Base-by-base conservation (phyloP, 2,329 filamentous ascomycete genomes). In the Xylariomycetidae sp. region DNA sequence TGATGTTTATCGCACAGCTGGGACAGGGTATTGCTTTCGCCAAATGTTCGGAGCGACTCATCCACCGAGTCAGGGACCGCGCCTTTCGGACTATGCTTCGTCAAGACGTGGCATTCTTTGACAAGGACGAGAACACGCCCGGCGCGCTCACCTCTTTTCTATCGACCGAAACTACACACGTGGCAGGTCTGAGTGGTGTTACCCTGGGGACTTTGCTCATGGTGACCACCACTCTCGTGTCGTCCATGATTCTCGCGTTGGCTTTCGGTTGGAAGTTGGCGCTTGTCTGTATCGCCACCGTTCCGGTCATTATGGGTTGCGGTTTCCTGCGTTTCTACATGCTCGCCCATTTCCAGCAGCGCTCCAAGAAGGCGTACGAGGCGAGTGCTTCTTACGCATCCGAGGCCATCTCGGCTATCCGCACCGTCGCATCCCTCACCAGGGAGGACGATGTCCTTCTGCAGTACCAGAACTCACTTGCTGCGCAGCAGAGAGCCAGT, bases 101-200 rank as follows among this genome's bases (percentile, higher is more conserved):
- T 44, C 90, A 97, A 61, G 92, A 97, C 43, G 89, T 97, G 38
- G 69, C 80, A 17, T 97, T 89, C 60, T 98, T 96, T 49, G 92
- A 97, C 58, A 73, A 72, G 27, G 86, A 94, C 43, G 84, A 92
- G 58, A 94, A 97, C 57, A 88, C 85, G 6, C 82, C 88, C 6
- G 92, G 92, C 45, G 84, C 88, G 1, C 67, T 98, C 49, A 95
- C 88, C 0, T 87, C 85, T 0, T 92, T 94, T 63, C 67, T 96
- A 10, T 89, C 86, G 3, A 94, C 87, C 0, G 85, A 95, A 61
- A 89, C 89, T 0, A 95, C 88, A 1, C 83, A 94, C 52, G 72
- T 96, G 18, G 84, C 88, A 12, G 89, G 92, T 11, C 77, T 97
- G 29, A 89, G 86, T 45, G 92, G 90, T 29, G 80, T 81, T 17